A percentile compares a stretch with the other conserved stretches of the same genome.
Evolutionary conservation across 2,329 filamentous ascomycete genomes (phyloP).

Genomic region (Phyllosticta ampelicida): DNA sequence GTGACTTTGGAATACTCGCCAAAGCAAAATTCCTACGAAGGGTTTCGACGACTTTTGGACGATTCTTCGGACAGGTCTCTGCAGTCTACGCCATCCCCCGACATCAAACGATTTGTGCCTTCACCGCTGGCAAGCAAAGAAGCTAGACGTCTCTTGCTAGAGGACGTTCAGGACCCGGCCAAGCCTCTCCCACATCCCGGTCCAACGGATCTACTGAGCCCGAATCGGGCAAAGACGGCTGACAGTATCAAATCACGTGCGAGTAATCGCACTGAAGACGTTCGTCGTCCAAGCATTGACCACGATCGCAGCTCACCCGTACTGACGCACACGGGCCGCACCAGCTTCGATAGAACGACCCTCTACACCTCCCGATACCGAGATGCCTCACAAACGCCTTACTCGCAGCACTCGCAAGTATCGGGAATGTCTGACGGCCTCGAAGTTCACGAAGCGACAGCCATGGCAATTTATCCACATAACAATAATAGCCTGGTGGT

Average conservation of each 20-base stretch:
- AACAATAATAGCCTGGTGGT: constrained; percentile 53
- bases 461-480: constrained; percentile 50
- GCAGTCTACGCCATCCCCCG: not conserved
- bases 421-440: constrained; percentile 32
- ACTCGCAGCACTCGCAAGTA: constrained; percentile 38
- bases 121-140: not conserved
- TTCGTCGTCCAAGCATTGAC: constrained; percentile 10
- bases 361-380: constrained; percentile 34
- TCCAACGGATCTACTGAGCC: not conserved
- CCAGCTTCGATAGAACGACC: constrained; percentile 30
- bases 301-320: constrained; percentile 22
- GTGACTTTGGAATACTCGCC: not conserved
- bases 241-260: not conserved
- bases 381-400: constrained; percentile 30
- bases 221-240: not conserved
- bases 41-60: not conserved
- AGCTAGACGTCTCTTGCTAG: not conserved
- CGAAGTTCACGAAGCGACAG: constrained; percentile 52
- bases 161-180: not conserved
- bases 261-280: constrained; percentile 4
- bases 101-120: not conserved
- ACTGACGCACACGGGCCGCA: constrained; percentile 20
- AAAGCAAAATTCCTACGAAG: not conserved
- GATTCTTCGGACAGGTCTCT: not conserved
- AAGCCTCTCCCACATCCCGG: not conserved